Evolutionary conservation across 225 moss, liverwort and hornwort genomes (phyloP).

Genomic region (Bryum argenteum): DNA sequence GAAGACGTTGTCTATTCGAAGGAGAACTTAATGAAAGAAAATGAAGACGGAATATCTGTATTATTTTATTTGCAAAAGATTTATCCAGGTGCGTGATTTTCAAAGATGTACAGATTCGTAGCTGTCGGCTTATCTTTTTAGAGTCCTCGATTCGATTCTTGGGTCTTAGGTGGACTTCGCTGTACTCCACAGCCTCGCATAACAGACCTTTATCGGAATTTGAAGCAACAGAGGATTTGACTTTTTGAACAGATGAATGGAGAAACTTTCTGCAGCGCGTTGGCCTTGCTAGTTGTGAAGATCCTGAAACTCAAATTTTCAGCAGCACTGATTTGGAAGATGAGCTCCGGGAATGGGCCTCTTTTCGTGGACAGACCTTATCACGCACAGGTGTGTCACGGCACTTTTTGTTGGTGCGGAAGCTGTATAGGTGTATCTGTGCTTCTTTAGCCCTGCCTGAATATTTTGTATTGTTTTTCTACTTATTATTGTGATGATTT

Average conservation of each 20-base stretch:
- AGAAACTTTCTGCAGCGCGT: constrained; percentile 84
- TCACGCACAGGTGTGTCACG: constrained; percentile 66
- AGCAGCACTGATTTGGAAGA: constrained; percentile 65
- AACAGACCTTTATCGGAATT: no score
- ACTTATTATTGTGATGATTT: not conserved
- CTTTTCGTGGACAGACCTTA: constrained; percentile 90
- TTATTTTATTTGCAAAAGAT: constrained; percentile 94
- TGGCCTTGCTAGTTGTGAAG: constrained; percentile 42
- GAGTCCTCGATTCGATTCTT: constrained; percentile 9
- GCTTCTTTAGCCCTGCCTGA: not conserved
- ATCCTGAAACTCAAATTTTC: constrained; percentile 71
- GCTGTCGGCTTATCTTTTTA: not conserved
- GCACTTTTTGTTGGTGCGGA: not conserved
- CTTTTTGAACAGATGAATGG: constrained; percentile 76
- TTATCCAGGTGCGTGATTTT: constrained; percentile 74
- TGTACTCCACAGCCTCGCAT: no score
- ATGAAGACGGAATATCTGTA: constrained; percentile 96
- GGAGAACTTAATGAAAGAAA: constrained; percentile 79
- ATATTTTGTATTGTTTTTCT: not conserved
- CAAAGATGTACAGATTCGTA: not conserved
- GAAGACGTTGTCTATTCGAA: constrained; percentile 89
- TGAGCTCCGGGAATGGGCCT: constrained; percentile 91
- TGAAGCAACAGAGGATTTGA: no score
- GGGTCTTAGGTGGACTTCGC: not conserved
- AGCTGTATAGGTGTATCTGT: not conserved